phyloP scores from a whole-genome alignment of 2,329 filamentous ascomycete genomes.

The Calycina marina region DNA sequence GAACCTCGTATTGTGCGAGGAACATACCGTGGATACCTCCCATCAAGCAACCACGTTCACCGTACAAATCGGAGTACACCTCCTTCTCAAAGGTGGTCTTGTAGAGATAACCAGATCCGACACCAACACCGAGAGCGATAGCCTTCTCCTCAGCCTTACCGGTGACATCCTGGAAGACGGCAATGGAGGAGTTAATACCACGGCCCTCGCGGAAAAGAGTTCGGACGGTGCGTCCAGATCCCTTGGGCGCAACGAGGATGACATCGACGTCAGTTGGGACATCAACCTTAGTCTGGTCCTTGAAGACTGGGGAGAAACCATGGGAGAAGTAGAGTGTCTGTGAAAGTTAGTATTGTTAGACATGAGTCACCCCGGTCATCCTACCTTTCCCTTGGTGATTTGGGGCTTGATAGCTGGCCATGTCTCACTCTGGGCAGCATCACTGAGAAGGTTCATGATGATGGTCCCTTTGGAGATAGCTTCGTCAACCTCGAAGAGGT shows the following conservation, averaged over 20 bases:
- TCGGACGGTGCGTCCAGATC: constrained; percentile 95
- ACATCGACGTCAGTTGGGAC: constrained; percentile 93
- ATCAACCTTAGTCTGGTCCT: constrained; percentile 97
- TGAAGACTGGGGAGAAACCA: constrained; percentile 99
- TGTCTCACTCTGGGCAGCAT: constrained; percentile 96
- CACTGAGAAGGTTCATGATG: constrained; percentile 97
- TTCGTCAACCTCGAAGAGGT: constrained; percentile 96
- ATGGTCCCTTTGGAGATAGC: constrained; percentile 88
- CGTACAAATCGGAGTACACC: constrained; percentile 98
- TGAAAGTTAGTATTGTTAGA: constrained; percentile 9
- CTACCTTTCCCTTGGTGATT: constrained; percentile 94
- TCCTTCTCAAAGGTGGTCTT: constrained; percentile 99
- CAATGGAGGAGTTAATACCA: constrained; percentile 98
- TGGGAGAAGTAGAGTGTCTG: constrained; percentile 99
- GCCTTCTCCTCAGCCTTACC: constrained; percentile 98
- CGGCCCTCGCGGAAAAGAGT: constrained; percentile 98
- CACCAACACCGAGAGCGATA: constrained; percentile 86
- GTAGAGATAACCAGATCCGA: constrained; percentile 97
- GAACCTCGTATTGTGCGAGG: constrained; percentile 99
- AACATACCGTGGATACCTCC: constrained; percentile 99
- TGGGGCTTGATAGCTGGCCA: constrained; percentile 98
- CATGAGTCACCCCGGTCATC: constrained; percentile 1
- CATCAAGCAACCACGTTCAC: constrained; percentile 99
- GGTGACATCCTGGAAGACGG: constrained; percentile 96
- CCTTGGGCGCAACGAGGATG: constrained; percentile 98